A percentile compares a stretch with the other conserved stretches of the same genome.
These are phyloP conservation scores for Claviceps pazoutovae DNA, from an alignment of 2,329 filamentous ascomycete genomes.

Conservation along the genomic window DNA sequence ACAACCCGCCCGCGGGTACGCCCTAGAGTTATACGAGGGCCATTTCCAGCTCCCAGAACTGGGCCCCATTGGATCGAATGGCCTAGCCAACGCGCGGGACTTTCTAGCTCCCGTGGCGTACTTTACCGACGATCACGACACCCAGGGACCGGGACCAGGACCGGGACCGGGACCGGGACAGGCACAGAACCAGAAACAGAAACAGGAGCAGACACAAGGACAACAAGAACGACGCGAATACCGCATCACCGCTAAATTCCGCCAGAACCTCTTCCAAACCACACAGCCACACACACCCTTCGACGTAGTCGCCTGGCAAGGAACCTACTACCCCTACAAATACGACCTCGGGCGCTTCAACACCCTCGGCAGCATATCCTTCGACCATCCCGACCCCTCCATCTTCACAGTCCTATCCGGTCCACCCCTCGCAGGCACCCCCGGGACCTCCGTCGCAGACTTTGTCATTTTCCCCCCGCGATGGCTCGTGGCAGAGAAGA, in stretches of 20 bases:
- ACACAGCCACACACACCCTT: slow-evolving; percentile 60
- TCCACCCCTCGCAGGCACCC: slow-evolving; percentile 42
- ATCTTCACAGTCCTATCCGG: slow-evolving; percentile 62
- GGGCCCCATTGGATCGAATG: slow-evolving; percentile 59
- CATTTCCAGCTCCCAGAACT: slow-evolving; percentile 61
- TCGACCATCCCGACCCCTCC: slow-evolving; percentile 65
- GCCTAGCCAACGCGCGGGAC: slow-evolving; percentile 61
- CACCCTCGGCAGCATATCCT: slow-evolving; percentile 57
- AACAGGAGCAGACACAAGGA: no score
- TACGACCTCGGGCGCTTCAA: slow-evolving; percentile 70
- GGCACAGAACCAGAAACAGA: no score
- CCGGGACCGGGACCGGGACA: no score
- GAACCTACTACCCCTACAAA: slow-evolving; percentile 68
- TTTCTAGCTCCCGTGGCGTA: slow-evolving; percentile 59
- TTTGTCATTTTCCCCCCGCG: slow-evolving; percentile 62
- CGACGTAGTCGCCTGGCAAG: slow-evolving; percentile 71
- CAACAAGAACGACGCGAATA: neutral
- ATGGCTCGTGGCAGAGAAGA: slow-evolving; percentile 57
- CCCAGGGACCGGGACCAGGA: neutral
- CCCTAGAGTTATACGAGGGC: slow-evolving; percentile 59
- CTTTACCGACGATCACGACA: slow-evolving; percentile 45
- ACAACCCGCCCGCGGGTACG: slow-evolving; percentile 52
- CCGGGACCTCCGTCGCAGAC: slow-evolving; percentile 55
- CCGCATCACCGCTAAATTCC: slow-evolving; percentile 48
- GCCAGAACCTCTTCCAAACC: slow-evolving; percentile 49